Evolutionary conservation across 306 rosid species (phyloP).

Genomic region (Glycyrrhiza uralensis): DNA sequence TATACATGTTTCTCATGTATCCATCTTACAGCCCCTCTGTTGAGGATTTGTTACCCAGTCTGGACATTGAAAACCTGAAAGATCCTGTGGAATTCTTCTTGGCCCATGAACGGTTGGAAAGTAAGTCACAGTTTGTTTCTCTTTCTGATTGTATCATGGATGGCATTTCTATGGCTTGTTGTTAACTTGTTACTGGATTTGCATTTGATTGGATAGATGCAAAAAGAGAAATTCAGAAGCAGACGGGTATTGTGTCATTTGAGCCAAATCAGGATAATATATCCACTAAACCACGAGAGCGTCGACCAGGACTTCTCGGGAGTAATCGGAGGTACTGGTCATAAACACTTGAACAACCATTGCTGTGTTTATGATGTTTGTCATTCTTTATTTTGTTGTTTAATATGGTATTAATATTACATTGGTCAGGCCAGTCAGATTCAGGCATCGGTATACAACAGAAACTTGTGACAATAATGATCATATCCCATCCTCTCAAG

Average conservation of each 20-base stretch:
- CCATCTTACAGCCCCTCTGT: constrained; percentile 40
- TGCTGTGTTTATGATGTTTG: background rate
- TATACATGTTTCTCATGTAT: background rate
- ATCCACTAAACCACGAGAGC: constrained; percentile 41
- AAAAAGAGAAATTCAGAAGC: constrained; percentile 67
- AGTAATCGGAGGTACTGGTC: constrained; percentile 39
- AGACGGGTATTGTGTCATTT: constrained; percentile 37
- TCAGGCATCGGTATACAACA: constrained; percentile 56
- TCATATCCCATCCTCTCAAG: constrained; percentile 45
- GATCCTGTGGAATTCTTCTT: constrained; percentile 60
- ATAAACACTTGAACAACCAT: background rate
- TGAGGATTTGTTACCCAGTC: constrained; percentile 40
- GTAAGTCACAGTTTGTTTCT: constrained; percentile 40
- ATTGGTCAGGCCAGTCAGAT: constrained; percentile 49
- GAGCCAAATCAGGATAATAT: constrained; percentile 41
- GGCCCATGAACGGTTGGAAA: constrained; percentile 59
- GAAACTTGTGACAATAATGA: constrained; percentile 27
- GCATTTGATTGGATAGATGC: constrained; percentile 60
- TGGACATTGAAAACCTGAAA: constrained; percentile 51
- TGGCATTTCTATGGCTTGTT: background rate
- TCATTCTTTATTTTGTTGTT: constrained; percentile 22
- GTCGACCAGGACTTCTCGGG: constrained; percentile 73
- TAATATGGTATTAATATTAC: constrained; percentile 17
- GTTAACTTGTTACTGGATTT: constrained; percentile 4
- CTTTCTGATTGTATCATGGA: background rate